Conservation (phyloP, 441 rosid genomes). For the Jatropha podagrica region DNA sequence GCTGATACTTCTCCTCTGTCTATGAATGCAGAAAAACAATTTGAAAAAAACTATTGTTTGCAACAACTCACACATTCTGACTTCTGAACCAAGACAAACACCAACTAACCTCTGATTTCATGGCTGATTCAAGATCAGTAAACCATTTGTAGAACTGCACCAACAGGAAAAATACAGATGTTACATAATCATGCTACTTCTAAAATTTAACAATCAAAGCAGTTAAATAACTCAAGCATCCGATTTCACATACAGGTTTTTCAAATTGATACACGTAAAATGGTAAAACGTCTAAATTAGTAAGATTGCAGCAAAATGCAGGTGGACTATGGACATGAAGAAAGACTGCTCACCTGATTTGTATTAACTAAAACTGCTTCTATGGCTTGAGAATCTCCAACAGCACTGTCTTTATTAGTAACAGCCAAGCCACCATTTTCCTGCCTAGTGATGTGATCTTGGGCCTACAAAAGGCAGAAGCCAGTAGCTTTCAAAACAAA, state of each 20-base stretch:
- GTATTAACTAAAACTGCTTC: slow-evolving; percentile 91
- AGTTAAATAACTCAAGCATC: background rate
- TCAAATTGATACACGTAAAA: background rate
- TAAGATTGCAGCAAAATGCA: background rate
- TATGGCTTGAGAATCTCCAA: slow-evolving; percentile 63
- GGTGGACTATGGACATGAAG: background rate
- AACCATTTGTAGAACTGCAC: slow-evolving; percentile 96
- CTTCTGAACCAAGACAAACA: slow-evolving; percentile 21
- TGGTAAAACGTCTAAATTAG: background rate
- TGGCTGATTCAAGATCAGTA: slow-evolving; percentile 93
- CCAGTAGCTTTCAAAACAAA: background rate
- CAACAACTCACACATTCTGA: background rate
- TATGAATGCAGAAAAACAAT: slow-evolving; percentile 26
- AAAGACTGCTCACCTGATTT: slow-evolving; percentile 52
- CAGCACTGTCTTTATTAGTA: slow-evolving; percentile 40
- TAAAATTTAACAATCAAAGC: background rate
- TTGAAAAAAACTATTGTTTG: slow-evolving; percentile 11
- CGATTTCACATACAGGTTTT: background rate
- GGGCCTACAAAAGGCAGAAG: slow-evolving; percentile 39
- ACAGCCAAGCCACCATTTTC: slow-evolving; percentile 67
- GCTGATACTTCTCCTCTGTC: slow-evolving; percentile 97
- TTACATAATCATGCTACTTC: background rate
- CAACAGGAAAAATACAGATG: background rate
- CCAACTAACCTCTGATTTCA: slow-evolving; percentile 94
- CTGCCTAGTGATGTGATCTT: slow-evolving; percentile 51